Conservation (phyloP, 306 rosid genomes). For the Coriaria nepalensis region DNA sequence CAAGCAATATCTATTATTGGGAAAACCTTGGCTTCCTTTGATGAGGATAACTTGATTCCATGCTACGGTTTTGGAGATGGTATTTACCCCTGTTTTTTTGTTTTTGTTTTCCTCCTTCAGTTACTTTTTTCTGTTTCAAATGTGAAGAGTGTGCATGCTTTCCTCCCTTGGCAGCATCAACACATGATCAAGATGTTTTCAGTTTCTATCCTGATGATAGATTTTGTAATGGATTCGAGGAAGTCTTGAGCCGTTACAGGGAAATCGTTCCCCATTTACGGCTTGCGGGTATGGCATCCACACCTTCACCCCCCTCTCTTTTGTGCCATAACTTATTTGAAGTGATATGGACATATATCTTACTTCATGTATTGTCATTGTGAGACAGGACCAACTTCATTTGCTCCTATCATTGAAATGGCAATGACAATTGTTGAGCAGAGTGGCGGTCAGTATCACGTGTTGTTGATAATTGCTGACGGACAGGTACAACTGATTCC, state of each 20-base stretch:
- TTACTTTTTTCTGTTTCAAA: constrained; percentile 1
- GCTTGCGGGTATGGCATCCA: constrained; percentile 54
- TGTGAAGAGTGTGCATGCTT: constrained; percentile 13
- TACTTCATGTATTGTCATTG: neutral
- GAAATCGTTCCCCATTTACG: constrained; percentile 66
- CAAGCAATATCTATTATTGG: constrained; percentile 86
- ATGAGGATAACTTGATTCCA: constrained; percentile 87
- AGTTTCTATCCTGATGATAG: constrained; percentile 61
- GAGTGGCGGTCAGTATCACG: constrained; percentile 75
- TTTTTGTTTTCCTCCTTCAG: neutral
- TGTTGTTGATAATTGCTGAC: constrained; percentile 54
- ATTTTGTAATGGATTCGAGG: constrained; percentile 80
- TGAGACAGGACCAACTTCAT: constrained; percentile 77
- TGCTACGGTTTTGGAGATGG: constrained; percentile 96
- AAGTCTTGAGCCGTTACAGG: constrained; percentile 54
- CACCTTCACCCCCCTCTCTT: neutral
- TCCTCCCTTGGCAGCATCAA: constrained; percentile 46
- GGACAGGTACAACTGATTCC: constrained; percentile 48
- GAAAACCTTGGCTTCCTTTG: constrained; percentile 67
- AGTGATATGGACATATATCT: neutral
- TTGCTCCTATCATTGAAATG: constrained; percentile 81
- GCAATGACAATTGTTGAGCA: constrained; percentile 84
- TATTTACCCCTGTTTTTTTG: constrained; percentile 19
- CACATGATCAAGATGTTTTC: constrained; percentile 81
- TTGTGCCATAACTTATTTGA: too few relatives aligned